phyloP scores from a whole-genome alignment of 2,329 filamentous ascomycete genomes.

The Fusarium denticulatum region DNA sequence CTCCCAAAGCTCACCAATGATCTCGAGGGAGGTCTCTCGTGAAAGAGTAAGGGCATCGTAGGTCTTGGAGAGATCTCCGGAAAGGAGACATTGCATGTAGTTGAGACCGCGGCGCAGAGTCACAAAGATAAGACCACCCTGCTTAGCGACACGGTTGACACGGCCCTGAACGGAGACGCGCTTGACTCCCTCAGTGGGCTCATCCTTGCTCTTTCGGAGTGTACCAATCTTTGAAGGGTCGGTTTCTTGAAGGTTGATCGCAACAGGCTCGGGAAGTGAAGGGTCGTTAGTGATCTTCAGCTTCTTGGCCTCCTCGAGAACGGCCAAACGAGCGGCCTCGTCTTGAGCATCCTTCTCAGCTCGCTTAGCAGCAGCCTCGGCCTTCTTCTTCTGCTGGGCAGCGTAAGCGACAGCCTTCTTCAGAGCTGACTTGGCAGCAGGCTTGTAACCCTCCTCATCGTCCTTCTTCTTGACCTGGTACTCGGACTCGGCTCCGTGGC shows the following conservation, averaged over 20 bases:
- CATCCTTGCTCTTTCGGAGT: slow-evolving; percentile 49
- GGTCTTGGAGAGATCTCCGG: slow-evolving; percentile 84
- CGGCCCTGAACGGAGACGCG: slow-evolving; percentile 82
- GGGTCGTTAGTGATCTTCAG: slow-evolving; percentile 65
- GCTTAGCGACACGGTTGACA: slow-evolving; percentile 81
- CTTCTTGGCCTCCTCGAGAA: slow-evolving; percentile 44
- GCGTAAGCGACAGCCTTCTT: slow-evolving; percentile 43
- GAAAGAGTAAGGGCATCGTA: slow-evolving; percentile 89
- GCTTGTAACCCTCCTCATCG: slow-evolving; percentile 44
- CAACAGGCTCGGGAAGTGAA: slow-evolving; percentile 76
- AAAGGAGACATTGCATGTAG: slow-evolving; percentile 69
- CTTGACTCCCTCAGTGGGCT: slow-evolving; percentile 37
- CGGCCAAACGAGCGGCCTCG: slow-evolving; percentile 35
- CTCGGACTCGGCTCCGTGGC: slow-evolving; percentile 44
- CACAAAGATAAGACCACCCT: slow-evolving; percentile 87
- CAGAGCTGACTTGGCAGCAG: slow-evolving; percentile 42
- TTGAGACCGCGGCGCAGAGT: slow-evolving; percentile 81
- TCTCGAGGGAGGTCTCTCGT: slow-evolving; percentile 85
- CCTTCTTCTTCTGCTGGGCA: slow-evolving; percentile 43
- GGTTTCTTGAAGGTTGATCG: slow-evolving; percentile 74
- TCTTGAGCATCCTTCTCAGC: slow-evolving; percentile 42
- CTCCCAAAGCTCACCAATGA: slow-evolving; percentile 84
- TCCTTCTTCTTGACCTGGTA: slow-evolving; percentile 58
- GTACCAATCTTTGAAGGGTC: slow-evolving; percentile 44
- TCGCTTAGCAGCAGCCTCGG: slow-evolving; percentile 38